Percentiles rank a stretch among this genome's conserved stretches.
Evolutionary conservation across 805 yeast species (phyloP).

Genomic region (Hanseniaspora hatyaiensis): DNA sequence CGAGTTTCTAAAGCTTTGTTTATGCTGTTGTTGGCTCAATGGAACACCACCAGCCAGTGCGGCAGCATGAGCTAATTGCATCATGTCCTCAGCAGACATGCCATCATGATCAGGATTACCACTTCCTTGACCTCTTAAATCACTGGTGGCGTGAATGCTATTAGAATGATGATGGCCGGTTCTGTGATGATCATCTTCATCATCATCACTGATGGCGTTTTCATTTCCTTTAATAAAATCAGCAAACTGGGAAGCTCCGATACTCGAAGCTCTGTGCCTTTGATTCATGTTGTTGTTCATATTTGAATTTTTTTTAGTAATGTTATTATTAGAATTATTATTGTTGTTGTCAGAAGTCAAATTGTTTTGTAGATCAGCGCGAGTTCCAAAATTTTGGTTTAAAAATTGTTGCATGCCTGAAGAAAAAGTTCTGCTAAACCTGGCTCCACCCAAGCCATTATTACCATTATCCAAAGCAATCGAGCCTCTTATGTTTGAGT

Average conservation of each 20-base stretch:
- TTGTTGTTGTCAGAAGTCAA: conserved; percentile 9
- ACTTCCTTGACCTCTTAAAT: background rate
- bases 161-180: background rate
- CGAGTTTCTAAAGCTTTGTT: conserved; percentile 15
- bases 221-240: conserved; percentile 14
- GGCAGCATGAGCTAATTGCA: conserved; percentile 20
- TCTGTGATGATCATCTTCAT: conserved; percentile 14
- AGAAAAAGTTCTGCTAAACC: conserved; percentile 17
- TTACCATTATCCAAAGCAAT: conserved; percentile 16
- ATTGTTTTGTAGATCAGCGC: background rate
- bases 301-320: background rate
- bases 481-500: conserved; percentile 25
- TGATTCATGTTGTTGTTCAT: background rate
- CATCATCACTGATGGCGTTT: conserved; percentile 16
- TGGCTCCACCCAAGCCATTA: background rate
- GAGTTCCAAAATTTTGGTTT: conserved; percentile 11
- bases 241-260: conserved; percentile 12
- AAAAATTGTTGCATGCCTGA: conserved; percentile 15
- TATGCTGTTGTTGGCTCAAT: conserved; percentile 6
- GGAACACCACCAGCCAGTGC: conserved; percentile 17
- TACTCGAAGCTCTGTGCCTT: conserved; percentile 4
- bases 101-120: conserved; percentile 1
- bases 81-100: conserved; percentile 11
- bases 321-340: conserved; percentile 3
- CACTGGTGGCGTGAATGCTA: background rate